Conservation (phyloP, 2,329 filamentous ascomycete species). For the Pestalotiopsis sp. region DNA sequence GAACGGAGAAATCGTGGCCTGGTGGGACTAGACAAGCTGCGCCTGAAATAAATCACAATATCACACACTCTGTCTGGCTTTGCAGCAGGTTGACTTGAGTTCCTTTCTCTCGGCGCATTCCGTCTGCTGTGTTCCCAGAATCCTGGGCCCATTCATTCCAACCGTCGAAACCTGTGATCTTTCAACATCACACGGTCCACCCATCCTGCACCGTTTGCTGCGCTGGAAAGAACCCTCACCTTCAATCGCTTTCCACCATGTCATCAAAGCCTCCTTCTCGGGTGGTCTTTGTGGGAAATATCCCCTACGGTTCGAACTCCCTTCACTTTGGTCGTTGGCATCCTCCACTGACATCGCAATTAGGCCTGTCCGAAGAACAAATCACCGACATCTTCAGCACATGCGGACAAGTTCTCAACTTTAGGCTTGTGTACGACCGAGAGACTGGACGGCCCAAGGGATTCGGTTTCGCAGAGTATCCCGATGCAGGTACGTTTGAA, state of each 20-base stretch:
- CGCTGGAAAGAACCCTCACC: background rate
- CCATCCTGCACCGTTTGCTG: too few relatives aligned
- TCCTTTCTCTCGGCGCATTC: background rate
- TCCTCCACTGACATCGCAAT: background rate
- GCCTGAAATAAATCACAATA: background rate
- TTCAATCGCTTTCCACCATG: conserved; percentile 50
- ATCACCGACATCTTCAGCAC: conserved; percentile 92
- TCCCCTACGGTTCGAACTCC: conserved; percentile 70
- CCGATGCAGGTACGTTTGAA: conserved; percentile 71
- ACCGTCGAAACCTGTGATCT: background rate
- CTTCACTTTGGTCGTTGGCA: conserved; percentile 2
- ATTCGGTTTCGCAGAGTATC: conserved; percentile 95
- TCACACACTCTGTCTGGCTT: background rate
- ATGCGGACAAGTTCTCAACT: conserved; percentile 87
- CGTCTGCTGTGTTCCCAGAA: background rate
- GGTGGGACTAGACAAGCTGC: background rate
- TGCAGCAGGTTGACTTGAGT: background rate
- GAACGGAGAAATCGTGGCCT: background rate
- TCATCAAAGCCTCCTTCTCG: conserved; percentile 75
- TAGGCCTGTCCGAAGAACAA: conserved; percentile 93
- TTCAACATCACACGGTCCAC: background rate
- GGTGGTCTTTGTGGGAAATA: conserved; percentile 85
- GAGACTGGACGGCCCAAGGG: conserved; percentile 95
- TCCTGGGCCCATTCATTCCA: conserved; percentile 1
- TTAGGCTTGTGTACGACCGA: conserved; percentile 91